Evolutionary conservation across 306 rosid species (phyloP), one percentile per base, ranked within the genome.

Genomic region (Ammopiptanthus mongolicus): DNA sequence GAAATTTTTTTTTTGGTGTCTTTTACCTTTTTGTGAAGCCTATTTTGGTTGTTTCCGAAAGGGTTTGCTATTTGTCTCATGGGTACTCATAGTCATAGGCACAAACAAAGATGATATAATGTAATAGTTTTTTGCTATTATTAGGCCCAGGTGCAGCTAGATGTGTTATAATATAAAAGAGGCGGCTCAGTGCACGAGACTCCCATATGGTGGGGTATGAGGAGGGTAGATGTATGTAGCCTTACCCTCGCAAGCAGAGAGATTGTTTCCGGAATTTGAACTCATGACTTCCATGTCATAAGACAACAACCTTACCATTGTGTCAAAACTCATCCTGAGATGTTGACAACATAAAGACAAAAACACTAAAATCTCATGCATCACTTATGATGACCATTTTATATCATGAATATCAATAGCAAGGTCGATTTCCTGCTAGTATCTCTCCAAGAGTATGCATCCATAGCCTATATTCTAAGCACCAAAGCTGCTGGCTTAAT

Each of bases 361-460:
- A 69, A 76, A 39, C 57, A 17, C 6, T 66, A 21, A 29, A 25
- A 73, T 17, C 25, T 34, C 28, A 59, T 51, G 56, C 74, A 47
- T 55, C 65, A 25, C 66, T 18, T 68, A 41, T 44, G 19, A 18
- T 73, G 78, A 36, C 55, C 29, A 44, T 46, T 13, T 67, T 15
- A 15, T 47, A 25, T 59, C 65, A 18, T 55, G 47, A 18, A 41
- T 47, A 50, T 64, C 51, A 50, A 66, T 18, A 4, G 65, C 25
- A 74, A 17, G 71, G 17, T 69, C 46, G 22, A 36, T 25, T 75
- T 65, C 31, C 65, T 64, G 50, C 21, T 42, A 2, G 71, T 11
- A 61, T 64, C 83, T 65, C 2, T 58, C 80, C 10, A 12, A 62
- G 34, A 68, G 51, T 46, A 39, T 46, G 33, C 67, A 68, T 21